Base-by-base conservation (phyloP, 768 basidiomycete species). In the Clavaria fumosa region DNA sequence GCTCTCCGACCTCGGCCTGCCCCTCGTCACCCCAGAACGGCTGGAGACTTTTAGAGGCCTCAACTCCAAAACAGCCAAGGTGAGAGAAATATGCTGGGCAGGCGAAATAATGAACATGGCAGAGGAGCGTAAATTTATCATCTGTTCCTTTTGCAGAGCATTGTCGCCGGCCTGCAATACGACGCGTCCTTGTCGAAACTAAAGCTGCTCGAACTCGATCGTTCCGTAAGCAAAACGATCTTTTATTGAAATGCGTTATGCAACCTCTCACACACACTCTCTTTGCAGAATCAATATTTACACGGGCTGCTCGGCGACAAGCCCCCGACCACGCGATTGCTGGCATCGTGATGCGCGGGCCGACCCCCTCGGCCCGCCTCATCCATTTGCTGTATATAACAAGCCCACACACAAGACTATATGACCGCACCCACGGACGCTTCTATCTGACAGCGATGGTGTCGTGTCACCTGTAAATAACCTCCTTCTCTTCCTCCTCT, bases 61-160 rank as follows among this genome's bases (percentile, higher is more conserved):
- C n/a, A 79, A 82, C 49, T 72, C 69, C 17, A 83, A 75, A 53
- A 81, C 77, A 0, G 78, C 76, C 36, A 82, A 80, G 66, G 80
- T 78, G 39, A 31, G 48, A 46, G n/a, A n/a, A n/a, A n/a, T n/a
- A n/a, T n/a, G n/a, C n/a, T n/a, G n/a, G n/a, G n/a, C n/a, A n/a
- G n/a, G n/a, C n/a, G n/a, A n/a, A n/a, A n/a, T n/a, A n/a, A n/a
- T n/a, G n/a, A n/a, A n/a, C n/a, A n/a, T n/a, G n/a, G n/a, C n/a
- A n/a, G n/a, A n/a, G n/a, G n/a, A n/a, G n/a, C n/a, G n/a, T n/a
- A n/a, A n/a, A n/a, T n/a, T n/a, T n/a, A n/a, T 31, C 19, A 15
- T 31, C 17, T 26, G 31, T 38, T 6, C 14, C 18, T 7, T 5
- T 11, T 31, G n/a, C 20, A 83, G 80, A 78, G 77, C 45, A 80